phyloP scores from a whole-genome alignment of 2,329 filamentous ascomycete genomes.

The Boeremia lycopersici region DNA sequence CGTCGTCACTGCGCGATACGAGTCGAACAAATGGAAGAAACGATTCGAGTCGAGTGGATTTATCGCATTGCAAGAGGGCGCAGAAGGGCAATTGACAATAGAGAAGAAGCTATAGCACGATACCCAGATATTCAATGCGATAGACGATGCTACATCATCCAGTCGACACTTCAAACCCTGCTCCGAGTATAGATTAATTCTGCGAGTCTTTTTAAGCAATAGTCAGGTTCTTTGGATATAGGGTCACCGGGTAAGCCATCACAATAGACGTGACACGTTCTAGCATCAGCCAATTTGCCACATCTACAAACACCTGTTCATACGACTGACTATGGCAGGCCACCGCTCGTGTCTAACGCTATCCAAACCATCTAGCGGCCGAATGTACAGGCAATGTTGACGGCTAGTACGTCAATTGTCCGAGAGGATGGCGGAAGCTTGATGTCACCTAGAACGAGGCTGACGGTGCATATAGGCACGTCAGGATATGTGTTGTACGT shows the following conservation, averaged over 20 bases:
- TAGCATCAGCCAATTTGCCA: too few species aligned
- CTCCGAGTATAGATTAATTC: too few species aligned
- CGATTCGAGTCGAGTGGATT: conserved; percentile 65
- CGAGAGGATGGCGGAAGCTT: too few species aligned
- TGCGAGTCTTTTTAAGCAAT: too few species aligned
- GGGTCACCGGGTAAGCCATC: too few species aligned
- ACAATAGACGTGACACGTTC: too few species aligned
- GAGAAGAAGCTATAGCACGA: conserved; percentile 21
- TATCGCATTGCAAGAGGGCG: conserved; percentile 33
- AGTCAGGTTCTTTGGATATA: too few species aligned
- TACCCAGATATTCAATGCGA: not conserved
- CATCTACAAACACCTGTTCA: not conserved
- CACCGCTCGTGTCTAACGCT: too few species aligned
- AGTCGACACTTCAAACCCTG: not conserved
- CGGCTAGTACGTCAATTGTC: not conserved
- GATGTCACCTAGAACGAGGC: too few species aligned
- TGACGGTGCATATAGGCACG: too few species aligned
- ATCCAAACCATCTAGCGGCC: not conserved
- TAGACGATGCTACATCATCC: not conserved
- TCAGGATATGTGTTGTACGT: too few species aligned
- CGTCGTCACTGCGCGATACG: conserved; percentile 73
- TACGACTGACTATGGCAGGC: not conserved
- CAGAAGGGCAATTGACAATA: conserved; percentile 28
- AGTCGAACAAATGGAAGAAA: conserved; percentile 79
- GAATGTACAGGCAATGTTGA: not conserved